Evolutionary conservation across 306 rosid species (phyloP), one percentile per base, ranked within the genome.

Genomic region (Casuarina equisetifolia): DNA sequence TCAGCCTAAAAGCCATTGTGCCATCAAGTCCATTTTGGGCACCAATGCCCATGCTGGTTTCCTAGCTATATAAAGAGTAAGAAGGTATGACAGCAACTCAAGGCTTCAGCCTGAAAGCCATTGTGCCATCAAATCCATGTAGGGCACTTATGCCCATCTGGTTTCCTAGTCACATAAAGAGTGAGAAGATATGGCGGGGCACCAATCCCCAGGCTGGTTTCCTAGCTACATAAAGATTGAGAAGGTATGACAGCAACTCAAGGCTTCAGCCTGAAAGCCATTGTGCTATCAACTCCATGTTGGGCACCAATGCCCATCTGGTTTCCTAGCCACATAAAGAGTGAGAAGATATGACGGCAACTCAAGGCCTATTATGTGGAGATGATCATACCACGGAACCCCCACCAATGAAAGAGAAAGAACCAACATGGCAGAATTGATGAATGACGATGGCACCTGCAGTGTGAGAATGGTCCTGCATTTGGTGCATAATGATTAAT

Each of bases 351-450:
- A 61, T 38, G 57, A 10, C 12, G n/a, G 5, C 44, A 53, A 87
- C 69, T 61, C 17, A 68, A 63, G 40, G 19, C 58, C 39, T 1
- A 40, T 66, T 36, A 49, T 63, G 46, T 43, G 59, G 63, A 48
- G 78, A 52, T 38, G 81, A 84, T 2, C 91, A 50, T 92, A 95
- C 98, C 97, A 91, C 92, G 4, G 99, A 89, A 75, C 99, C 99
- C 74, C 94, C 97, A 51, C 96, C 97, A 66, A 92, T 84, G 76
- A 95, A 95, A 43, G 97, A 88, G 86, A 86, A 90, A 42, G 97
- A 88, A 62, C 94, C 97, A 78, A 92, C 77, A 85, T 83, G 96
- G 79, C 97, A 92, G 86, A 95, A 92, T 70, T 95, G 99, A 84
- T 95, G 99, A 78, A 95, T 88, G 45, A 85, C 96, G 5, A 85